Base-by-base conservation (phyloP, 805 yeast species). In the Grigorovia humatica region DNA sequence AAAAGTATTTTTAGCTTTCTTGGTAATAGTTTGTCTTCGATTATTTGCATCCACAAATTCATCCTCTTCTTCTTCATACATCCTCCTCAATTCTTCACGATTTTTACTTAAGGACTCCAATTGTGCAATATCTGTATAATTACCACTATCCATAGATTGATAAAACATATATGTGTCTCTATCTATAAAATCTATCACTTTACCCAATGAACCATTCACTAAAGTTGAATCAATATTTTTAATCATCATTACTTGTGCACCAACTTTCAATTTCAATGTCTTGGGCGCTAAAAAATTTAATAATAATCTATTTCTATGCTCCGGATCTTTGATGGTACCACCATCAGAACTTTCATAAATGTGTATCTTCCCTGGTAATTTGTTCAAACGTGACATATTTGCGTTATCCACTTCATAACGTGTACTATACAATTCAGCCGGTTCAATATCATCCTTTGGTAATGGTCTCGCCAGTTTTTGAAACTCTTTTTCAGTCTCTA, bases 241-340 rank as follows among this genome's bases (percentile, higher is more conserved):
- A 47, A 85, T 74, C 74, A 85, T 79, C 91, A 86, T 85, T 0
- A 86, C 95, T 66, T 85, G 93, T 0, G 91, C 88, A 46, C 84
- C 84, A 51, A 75, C 75, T 60, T 85, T 86, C 59, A 86, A 68
- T 7, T 70, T 70, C 13, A 86, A 62, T 41, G 67, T 68, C 41
- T 73, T 70, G 2, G 88, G 86, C 1, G 89, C 85, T 59, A 85
- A 65, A 55, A 84, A 81, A 57, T 80, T 79, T 20, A 74, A 71
- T 12, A 83, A 64, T 23, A 82, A 59, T 49, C 68, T 71, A 48
- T 72, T 72, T 46, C 77, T 70, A 23, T 71, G 67, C 2, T 68
- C 74, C 4, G 65, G 65, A 47, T 79, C 79, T 29, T 57, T 55
- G 32, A 70, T 35, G 0, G 61, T 53, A 38, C 88, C 89, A 4